These are phyloP conservation scores for Chenopodium berlandieri DNA, from an alignment of 148 eudicot species.

Conservation along the genomic window DNA sequence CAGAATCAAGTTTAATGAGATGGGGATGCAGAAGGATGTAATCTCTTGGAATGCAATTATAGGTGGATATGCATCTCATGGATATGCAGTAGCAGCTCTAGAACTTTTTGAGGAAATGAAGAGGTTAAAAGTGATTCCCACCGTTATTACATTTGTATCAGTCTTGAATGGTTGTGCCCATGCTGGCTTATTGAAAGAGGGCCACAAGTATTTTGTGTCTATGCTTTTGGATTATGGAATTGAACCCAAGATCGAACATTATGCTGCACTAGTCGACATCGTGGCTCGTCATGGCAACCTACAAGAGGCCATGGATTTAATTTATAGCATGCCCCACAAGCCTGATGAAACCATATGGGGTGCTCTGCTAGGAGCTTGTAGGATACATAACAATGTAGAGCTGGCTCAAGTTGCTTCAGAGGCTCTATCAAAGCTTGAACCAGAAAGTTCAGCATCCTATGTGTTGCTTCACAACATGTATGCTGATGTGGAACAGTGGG, in stretches of 20 bases:
- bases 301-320: slow-evolving; percentile 43
- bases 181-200: slow-evolving; percentile 47
- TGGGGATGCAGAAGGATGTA: slow-evolving; percentile 39
- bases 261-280: slow-evolving; percentile 42
- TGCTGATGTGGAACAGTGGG: slow-evolving; percentile 55
- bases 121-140: slow-evolving; percentile 36
- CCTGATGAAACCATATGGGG: slow-evolving; percentile 52
- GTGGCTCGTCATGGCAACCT: slow-evolving; percentile 50
- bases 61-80: slow-evolving; percentile 59
- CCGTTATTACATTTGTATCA: slow-evolving; percentile 49
- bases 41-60: slow-evolving; percentile 62
- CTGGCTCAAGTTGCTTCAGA: slow-evolving; percentile 48
- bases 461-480: slow-evolving; percentile 48
- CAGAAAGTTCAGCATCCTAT: slow-evolving; percentile 54
- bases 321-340: slow-evolving; percentile 41
- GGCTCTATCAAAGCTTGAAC: slow-evolving; percentile 46
- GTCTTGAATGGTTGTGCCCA: slow-evolving; percentile 57
- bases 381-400: slow-evolving; percentile 49
- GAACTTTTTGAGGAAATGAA: slow-evolving; percentile 51
- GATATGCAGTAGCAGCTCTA: slow-evolving; percentile 39
- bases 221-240: slow-evolving; percentile 51
- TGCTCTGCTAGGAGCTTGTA: slow-evolving; percentile 54
- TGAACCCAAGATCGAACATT: slow-evolving; percentile 49
- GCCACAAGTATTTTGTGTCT: slow-evolving; percentile 38
- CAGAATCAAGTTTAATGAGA: slow-evolving; percentile 40